Conservation (phyloP, 2,329 filamentous ascomycete genomes). For the Ophiognomonia clavigignenti-juglandacearum region DNA sequence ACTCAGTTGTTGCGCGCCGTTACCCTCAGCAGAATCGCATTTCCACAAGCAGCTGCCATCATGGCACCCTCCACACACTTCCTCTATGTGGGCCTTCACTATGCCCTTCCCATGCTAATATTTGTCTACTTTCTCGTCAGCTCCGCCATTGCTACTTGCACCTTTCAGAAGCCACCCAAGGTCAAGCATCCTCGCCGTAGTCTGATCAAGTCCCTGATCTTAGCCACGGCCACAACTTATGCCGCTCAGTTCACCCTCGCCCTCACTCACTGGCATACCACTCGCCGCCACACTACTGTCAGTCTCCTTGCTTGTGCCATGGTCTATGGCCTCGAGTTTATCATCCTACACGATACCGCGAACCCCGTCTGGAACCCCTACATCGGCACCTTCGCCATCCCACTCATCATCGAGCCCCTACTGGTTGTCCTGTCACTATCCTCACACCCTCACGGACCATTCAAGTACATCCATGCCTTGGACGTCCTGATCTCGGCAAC, state of each 20-base stretch:
- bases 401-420: conserved; percentile 49
- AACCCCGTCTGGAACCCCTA: conserved; percentile 58
- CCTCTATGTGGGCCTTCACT: conserved; percentile 46
- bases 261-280: conserved; percentile 17
- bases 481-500: conserved; percentile 26
- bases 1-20: not conserved
- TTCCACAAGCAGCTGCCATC: not conserved
- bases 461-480: conserved; percentile 18
- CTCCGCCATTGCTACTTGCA: conserved; percentile 46
- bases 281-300: conserved; percentile 45
- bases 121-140: conserved; percentile 54
- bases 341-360: conserved; percentile 45
- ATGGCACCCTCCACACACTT: conserved; percentile 21
- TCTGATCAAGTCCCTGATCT: conserved; percentile 38
- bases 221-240: conserved; percentile 40
- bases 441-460: conserved; percentile 5
- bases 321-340: conserved; percentile 57
- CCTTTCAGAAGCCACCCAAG: conserved; percentile 41
- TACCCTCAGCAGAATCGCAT: not conserved
- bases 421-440: conserved; percentile 27
- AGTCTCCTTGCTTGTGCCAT: conserved; percentile 58
- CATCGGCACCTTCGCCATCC: conserved; percentile 57
- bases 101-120: conserved; percentile 51
- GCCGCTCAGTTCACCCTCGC: conserved; percentile 40
- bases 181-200: conserved; percentile 34